phyloP scores from a whole-genome alignment of 2,329 filamentous ascomycete genomes.

The Mycogone perniciosa region DNA sequence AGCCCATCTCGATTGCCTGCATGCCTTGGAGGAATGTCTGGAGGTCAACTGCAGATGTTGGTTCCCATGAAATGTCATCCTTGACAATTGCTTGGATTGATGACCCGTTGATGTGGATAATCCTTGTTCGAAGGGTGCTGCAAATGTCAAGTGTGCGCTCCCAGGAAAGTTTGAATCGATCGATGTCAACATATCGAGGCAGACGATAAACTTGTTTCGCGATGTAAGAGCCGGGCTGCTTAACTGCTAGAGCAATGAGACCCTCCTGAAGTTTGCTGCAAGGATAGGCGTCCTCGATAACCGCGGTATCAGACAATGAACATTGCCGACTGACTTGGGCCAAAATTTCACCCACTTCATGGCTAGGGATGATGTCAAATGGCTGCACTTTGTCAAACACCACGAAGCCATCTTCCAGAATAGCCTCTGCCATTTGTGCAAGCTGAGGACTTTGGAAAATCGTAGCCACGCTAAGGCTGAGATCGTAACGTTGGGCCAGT shows the following conservation, averaged over 20 bases:
- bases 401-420: background rate
- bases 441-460: background rate
- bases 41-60: background rate
- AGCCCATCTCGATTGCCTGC: background rate
- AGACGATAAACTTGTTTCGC: conserved; percentile 21
- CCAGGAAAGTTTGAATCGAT: conserved; percentile 15
- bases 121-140: conserved; percentile 16
- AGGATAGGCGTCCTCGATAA: conserved; percentile 15
- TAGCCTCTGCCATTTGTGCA: background rate
- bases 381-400: background rate
- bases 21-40: background rate
- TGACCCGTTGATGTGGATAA: conserved; percentile 9
- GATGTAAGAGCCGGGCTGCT: conserved; percentile 28
- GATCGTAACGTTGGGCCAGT: background rate
- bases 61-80: conserved; percentile 3
- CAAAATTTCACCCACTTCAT: background rate
- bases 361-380: background rate
- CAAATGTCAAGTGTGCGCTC: conserved; percentile 11
- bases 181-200: conserved; percentile 15
- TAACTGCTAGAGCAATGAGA: conserved; percentile 24
- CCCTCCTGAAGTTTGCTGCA: conserved; percentile 17
- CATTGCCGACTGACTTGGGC: background rate
- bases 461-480: background rate
- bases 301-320: background rate
- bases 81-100: conserved; percentile 11